These are phyloP conservation scores for Cyclotella sp. DNA, from an alignment of 108 stramenopile genomes.

Conservation along the genomic window DNA sequence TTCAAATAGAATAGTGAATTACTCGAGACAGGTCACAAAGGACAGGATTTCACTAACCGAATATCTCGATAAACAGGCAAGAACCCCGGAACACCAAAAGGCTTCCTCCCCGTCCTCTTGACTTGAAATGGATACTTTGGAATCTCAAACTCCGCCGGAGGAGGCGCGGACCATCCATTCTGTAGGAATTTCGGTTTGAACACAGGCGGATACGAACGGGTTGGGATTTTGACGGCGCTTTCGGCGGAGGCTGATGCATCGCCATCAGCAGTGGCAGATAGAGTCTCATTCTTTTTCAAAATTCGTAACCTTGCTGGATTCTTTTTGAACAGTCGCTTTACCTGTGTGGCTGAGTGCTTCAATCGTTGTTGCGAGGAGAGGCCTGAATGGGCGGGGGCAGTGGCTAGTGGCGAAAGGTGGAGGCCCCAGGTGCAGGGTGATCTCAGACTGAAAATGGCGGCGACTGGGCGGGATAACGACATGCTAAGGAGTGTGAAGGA, in stretches of 20 bases:
- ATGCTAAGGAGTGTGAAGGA: conserved; percentile 4
- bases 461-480: conserved; percentile 24
- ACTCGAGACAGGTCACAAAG: background rate
- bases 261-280: background rate
- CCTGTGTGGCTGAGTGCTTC: conserved; percentile 80
- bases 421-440: background rate
- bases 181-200: conserved; percentile 63
- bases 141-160: conserved; percentile 53
- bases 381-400: conserved; percentile 13
- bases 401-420: conserved; percentile 14
- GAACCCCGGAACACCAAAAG: conserved; percentile 79
- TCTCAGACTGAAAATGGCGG: conserved; percentile 10
- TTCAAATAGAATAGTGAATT: background rate
- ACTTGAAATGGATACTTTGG: conserved; percentile 80
- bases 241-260: background rate
- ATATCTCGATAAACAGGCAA: conserved; percentile 83
- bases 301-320: conserved; percentile 73
- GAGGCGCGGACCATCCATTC: conserved; percentile 87
- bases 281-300: conserved; percentile 6
- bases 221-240: conserved; percentile 22
- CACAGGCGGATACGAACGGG: conserved; percentile 33
- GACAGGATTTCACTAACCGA: conserved; percentile 54
- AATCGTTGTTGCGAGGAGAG: conserved; percentile 35
- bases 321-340: conserved; percentile 83
- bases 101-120: conserved; percentile 73